Evolutionary conservation across 345 rosid genomes (phyloP).

Genomic region (Boechera retrofracta): DNA sequence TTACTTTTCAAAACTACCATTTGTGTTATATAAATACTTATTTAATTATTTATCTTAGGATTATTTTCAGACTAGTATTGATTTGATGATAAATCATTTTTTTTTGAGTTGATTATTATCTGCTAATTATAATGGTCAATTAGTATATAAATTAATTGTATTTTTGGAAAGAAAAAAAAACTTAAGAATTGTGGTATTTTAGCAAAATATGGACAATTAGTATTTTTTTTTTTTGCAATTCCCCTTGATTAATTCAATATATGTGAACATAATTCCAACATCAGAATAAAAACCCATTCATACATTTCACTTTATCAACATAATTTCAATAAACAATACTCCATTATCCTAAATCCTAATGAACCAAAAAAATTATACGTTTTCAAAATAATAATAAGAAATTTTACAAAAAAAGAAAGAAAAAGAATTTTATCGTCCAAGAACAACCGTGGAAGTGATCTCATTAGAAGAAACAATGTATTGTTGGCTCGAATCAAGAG

Average conservation of each 20-base stretch:
- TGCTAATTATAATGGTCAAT: neutral
- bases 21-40: neutral
- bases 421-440: slow-evolving; percentile 40
- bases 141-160: too few species aligned
- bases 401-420: slow-evolving; percentile 24
- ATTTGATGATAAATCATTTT: neutral
- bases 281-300: neutral
- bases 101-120: neutral
- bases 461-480: slow-evolving; percentile 44
- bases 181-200: too few species aligned
- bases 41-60: neutral
- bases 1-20: neutral
- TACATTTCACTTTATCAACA: slow-evolving; percentile 1
- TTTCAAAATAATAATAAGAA: slow-evolving; percentile 1
- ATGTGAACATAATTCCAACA: neutral
- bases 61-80: neutral
- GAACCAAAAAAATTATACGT: neutral
- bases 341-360: slow-evolving; percentile 30
- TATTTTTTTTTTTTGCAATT: neutral
- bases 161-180: too few species aligned
- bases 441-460: slow-evolving; percentile 44
- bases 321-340: neutral
- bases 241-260: neutral
- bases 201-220: neutral
- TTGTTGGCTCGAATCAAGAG: slow-evolving; percentile 47